Evolutionary conservation across 179 eudicot species (phyloP).

Genomic region (Beta corolliflora): DNA sequence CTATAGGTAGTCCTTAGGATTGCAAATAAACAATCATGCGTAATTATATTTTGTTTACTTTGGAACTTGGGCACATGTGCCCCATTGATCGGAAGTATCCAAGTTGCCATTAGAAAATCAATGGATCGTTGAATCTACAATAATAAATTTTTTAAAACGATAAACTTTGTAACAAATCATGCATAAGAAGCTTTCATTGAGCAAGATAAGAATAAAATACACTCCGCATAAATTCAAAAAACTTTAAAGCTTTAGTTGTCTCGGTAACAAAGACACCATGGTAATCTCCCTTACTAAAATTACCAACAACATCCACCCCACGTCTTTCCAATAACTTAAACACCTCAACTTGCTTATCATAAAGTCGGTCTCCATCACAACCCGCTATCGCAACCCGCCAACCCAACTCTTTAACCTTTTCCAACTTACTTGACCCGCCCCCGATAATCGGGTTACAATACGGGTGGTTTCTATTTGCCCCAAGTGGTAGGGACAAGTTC

Average conservation of each 20-base stretch:
- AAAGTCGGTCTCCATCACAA: slow-evolving; percentile 30
- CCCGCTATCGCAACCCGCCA: slow-evolving; percentile 34
- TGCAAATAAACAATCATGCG: too few species aligned
- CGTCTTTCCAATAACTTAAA: slow-evolving; percentile 12
- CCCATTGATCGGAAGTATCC: too few species aligned
- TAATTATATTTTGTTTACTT: too few species aligned
- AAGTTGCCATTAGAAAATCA: too few species aligned
- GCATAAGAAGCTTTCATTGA: too few species aligned
- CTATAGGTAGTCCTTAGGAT: too few species aligned
- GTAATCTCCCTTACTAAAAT: slow-evolving; percentile 29
- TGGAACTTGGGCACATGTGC: too few species aligned
- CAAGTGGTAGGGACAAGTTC: slow-evolving; percentile 48
- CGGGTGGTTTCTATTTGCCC: slow-evolving; percentile 27
- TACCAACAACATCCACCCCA: slow-evolving; percentile 27
- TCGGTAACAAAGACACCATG: slow-evolving; percentile 28
- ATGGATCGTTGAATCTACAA: too few species aligned
- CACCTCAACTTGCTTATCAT: slow-evolving; percentile 34
- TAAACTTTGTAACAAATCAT: too few species aligned
- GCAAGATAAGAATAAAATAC: neutral
- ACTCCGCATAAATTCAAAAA: slow-evolving; percentile 15
- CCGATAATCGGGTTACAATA: slow-evolving; percentile 30
- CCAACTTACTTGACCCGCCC: slow-evolving; percentile 20
- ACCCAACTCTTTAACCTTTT: slow-evolving; percentile 18
- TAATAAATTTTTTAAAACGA: too few species aligned
- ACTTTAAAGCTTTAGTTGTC: neutral